Evolutionary conservation across 257 asterid species (phyloP).

Genomic region (Ilex asprella): DNA sequence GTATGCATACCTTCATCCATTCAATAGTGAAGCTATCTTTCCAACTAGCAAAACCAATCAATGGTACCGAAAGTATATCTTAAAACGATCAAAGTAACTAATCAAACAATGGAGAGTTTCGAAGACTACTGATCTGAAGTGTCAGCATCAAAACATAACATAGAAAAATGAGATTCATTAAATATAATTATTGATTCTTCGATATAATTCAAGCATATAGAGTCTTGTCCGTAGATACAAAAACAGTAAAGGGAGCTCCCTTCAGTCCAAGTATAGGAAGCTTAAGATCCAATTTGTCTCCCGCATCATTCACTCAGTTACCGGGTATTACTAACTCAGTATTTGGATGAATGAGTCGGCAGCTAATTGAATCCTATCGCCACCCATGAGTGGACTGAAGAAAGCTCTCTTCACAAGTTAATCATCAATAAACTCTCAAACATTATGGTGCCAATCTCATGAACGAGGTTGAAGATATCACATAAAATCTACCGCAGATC

Average conservation of each 20-base stretch:
- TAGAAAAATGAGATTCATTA: too few relatives aligned
- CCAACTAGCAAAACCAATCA: too few relatives aligned
- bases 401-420: conserved; percentile 67
- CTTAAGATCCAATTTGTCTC: conserved; percentile 67
- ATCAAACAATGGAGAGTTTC: too few relatives aligned
- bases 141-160: too few relatives aligned
- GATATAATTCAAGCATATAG: too few relatives aligned
- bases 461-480: background rate
- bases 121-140: too few relatives aligned
- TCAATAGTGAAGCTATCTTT: too few relatives aligned
- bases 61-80: too few relatives aligned
- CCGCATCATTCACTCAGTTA: conserved; percentile 83
- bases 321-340: conserved; percentile 38
- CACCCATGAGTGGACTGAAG: conserved; percentile 81
- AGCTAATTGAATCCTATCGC: conserved; percentile 75
- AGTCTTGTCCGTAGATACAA: background rate
- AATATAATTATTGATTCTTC: too few relatives aligned
- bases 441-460: too few relatives aligned
- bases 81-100: too few relatives aligned
- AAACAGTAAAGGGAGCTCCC: conserved; percentile 85
- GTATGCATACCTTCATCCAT: too few relatives aligned
- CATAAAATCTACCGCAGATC: background rate
- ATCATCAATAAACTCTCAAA: background rate
- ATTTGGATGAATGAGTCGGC: conserved; percentile 97
- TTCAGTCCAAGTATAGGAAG: conserved; percentile 97